Evolutionary conservation across 1,284 basidiomycete genomes (phyloP).

Genomic region (Dichomitus squalens): DNA sequence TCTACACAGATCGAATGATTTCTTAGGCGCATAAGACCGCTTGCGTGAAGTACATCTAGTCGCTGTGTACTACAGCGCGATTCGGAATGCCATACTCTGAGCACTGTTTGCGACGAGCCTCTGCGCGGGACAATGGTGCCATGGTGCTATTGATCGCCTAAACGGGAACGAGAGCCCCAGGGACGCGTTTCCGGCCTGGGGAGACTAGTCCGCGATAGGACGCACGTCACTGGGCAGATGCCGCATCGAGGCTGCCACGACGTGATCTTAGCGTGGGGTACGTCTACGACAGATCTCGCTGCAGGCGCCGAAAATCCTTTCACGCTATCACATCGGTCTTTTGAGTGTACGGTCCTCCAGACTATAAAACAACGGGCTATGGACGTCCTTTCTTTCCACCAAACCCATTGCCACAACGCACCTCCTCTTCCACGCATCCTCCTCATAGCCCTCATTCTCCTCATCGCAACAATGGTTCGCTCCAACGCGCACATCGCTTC

Average conservation of each 20-base stretch:
- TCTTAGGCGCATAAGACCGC: too few species aligned
- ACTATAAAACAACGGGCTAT: conserved; percentile 1
- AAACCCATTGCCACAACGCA: neutral
- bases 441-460: neutral
- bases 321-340: neutral
- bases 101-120: too few species aligned
- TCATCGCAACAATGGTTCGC: neutral
- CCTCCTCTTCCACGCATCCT: neutral
- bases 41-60: too few species aligned
- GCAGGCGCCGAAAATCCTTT: neutral
- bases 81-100: too few species aligned
- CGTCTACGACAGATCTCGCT: neutral
- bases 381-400: neutral
- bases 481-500: neutral
- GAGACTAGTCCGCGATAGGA: neutral
- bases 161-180: neutral
- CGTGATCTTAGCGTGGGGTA: conserved; percentile 2
- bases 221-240: too few species aligned
- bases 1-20: too few species aligned
- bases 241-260: neutral
- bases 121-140: neutral
- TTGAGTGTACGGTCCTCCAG: neutral
- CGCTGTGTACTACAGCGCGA: too few species aligned
- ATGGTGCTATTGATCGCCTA: neutral
- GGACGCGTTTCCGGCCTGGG: neutral